Percentiles rank a stretch among this genome's conserved stretches.
These are phyloP conservation scores for Ceratobasidium sp. DNA, from an alignment of 1,284 basidiomycete species.

Conservation along the genomic window DNA sequence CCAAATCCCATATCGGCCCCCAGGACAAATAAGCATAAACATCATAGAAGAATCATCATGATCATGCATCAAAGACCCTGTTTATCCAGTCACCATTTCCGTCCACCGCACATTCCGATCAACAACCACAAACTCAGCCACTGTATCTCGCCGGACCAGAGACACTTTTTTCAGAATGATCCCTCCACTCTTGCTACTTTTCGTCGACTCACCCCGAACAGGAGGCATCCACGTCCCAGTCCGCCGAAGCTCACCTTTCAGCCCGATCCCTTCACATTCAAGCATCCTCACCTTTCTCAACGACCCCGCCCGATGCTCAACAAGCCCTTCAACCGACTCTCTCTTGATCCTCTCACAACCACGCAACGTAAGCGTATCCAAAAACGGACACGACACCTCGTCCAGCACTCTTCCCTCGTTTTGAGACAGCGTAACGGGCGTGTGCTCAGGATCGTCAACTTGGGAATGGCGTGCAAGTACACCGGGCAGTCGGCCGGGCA, in stretches of 20 bases:
- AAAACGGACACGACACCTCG: conserved; percentile 15
- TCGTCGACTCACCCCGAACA: not conserved
- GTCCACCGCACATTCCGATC: conserved; percentile 1
- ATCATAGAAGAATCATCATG: too few species aligned
- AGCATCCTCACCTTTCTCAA: conserved; percentile 29
- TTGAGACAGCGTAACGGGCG: conserved; percentile 7
- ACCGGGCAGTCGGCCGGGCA: conserved; percentile 18
- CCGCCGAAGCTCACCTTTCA: conserved; percentile 28
- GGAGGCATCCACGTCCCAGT: conserved; percentile 19
- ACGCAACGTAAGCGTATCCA: conserved; percentile 35
- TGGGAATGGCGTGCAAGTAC: not conserved
- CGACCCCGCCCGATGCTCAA: conserved; percentile 29
- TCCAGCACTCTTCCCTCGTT: not conserved
- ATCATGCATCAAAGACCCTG: too few species aligned
- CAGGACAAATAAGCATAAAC: too few species aligned
- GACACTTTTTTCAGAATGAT: not conserved
- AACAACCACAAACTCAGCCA: conserved; percentile 30
- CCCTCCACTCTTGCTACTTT: not conserved
- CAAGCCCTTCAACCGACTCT: conserved; percentile 13
- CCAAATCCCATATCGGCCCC: too few species aligned
- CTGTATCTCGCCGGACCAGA: conserved; percentile 8
- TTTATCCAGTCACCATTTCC: conserved; percentile 8
- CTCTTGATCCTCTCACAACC: conserved; percentile 17
- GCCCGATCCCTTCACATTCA: conserved; percentile 32
- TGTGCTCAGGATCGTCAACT: conserved; percentile 8